phyloP scores from a whole-genome alignment of 352 stramenopile species.

The Pythium diclinum region DNA sequence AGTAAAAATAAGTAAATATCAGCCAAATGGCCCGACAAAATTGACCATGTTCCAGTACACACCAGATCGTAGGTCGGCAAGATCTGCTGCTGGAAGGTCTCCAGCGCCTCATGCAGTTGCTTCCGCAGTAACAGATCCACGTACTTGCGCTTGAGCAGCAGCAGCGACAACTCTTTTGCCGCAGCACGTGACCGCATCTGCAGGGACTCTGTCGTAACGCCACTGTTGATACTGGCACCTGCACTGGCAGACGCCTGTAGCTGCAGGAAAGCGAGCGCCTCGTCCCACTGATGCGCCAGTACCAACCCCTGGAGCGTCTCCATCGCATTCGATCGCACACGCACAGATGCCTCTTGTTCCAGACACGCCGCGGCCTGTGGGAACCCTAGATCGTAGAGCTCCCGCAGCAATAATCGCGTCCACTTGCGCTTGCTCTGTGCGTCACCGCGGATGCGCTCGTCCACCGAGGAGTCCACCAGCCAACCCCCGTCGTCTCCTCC shows the following conservation, averaged over 20 bases:
- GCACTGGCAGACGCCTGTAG: neutral
- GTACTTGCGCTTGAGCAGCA: slow-evolving; percentile 71
- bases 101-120: slow-evolving; percentile 39
- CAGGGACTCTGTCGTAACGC: neutral
- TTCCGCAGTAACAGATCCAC: slow-evolving; percentile 43
- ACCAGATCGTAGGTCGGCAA: slow-evolving; percentile 38
- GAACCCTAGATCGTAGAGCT: slow-evolving; percentile 75
- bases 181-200: slow-evolving; percentile 50
- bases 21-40: neutral
- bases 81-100: slow-evolving; percentile 72
- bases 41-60: no score
- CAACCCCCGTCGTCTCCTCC: neutral
- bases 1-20: neutral
- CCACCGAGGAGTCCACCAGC: neutral
- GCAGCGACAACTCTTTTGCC: slow-evolving; percentile 35
- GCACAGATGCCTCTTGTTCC: slow-evolving; percentile 55
- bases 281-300: slow-evolving; percentile 44
- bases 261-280: slow-evolving; percentile 43
- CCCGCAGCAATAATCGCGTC: slow-evolving; percentile 64
- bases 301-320: slow-evolving; percentile 44
- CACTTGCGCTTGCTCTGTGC: slow-evolving; percentile 45
- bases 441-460: slow-evolving; percentile 18
- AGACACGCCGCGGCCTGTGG: slow-evolving; percentile 37
- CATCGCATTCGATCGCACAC: slow-evolving; percentile 57
- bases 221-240: neutral